phyloP scores from a whole-genome alignment of 352 stramenopile genomes.

The Phytophthora capsici region DNA sequence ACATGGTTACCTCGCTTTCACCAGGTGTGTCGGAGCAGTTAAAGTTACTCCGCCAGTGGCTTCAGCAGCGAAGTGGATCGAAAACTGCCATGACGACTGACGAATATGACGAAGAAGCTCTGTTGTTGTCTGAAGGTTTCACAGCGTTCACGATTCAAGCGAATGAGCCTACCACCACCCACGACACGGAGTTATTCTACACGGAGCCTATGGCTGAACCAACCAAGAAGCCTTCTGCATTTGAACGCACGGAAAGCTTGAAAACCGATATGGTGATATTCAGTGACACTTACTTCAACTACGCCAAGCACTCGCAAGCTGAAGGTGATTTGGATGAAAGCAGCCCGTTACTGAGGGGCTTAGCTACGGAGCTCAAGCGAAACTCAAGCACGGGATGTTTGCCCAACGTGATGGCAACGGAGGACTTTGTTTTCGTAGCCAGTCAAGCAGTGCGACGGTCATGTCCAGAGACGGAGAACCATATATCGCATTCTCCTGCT shows the following conservation, averaged over 20 bases:
- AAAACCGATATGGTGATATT: slow-evolving; percentile 32
- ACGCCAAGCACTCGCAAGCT: background rate
- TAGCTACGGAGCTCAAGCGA: slow-evolving; percentile 30
- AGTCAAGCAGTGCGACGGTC: slow-evolving; percentile 21
- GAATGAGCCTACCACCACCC: background rate
- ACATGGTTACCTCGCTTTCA: slow-evolving; percentile 10
- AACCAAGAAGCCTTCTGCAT: background rate
- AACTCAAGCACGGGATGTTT: slow-evolving; percentile 23
- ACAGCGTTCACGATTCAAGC: slow-evolving; percentile 32
- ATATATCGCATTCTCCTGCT: slow-evolving; percentile 9
- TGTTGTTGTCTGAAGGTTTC: slow-evolving; percentile 53
- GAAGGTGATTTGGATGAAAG: background rate
- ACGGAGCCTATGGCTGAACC: slow-evolving; percentile 28
- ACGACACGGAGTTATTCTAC: slow-evolving; percentile 21
- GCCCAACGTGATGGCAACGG: slow-evolving; percentile 14
- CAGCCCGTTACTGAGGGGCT: slow-evolving; percentile 4
- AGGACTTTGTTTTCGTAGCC: slow-evolving; percentile 37
- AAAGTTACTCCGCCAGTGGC: slow-evolving; percentile 37
- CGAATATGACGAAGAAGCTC: slow-evolving; percentile 46
- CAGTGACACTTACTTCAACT: slow-evolving; percentile 27
- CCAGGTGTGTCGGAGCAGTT: slow-evolving; percentile 27
- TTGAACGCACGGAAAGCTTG: background rate
- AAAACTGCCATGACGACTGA: slow-evolving; percentile 27
- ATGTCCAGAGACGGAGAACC: slow-evolving; percentile 15
- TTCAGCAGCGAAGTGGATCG: slow-evolving; percentile 33